Base-by-base conservation (phyloP, 2,329 filamentous ascomycete species). In the Microsporum audouinii region DNA sequence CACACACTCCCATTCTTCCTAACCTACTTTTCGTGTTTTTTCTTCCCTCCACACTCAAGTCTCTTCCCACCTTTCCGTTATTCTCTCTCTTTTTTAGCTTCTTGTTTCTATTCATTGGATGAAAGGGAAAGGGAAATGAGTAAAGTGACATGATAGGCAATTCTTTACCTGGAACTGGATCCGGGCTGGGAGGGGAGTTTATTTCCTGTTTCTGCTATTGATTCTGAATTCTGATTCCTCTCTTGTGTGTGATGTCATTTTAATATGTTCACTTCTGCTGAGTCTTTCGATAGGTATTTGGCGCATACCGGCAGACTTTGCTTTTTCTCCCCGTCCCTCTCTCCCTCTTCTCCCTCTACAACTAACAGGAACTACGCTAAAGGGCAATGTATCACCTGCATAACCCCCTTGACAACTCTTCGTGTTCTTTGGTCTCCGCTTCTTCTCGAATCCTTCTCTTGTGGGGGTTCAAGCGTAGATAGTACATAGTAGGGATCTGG, bases 131-230 rank as follows among this genome's bases (percentile, higher is more conserved):
- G 38, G 55, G 55, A 33, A 57, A 57, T 27, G 55, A 41, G 55
- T 57, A 17, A 57, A 57, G 55, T 27, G 55, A 57, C 23, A 57
- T 41, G 49, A 57, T 33, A 57, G 17, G 38, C 55, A 57, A 38
- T 38, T 57, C 34, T 57, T 57, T 38, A 27, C 38, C 38, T 57
- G 55, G 55, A 33, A 57, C 49, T 53, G 49, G 49, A 53, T 33
- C 14, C 14, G 49, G 47, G 31, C 31, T 53, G 49, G 49, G 49
- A 33, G 49, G 17, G 55, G 55, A 57, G 55, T 57, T 57, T 57
- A 36, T 56, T 36, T 10, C 39, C 39, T 57, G 10, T 38, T 57
- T 23, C 17, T 23, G 17, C 17, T 23, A 23, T 23, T 53, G 17
- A 31, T 53, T 33, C 23, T 49, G 5, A 5, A n/a, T 49, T 53